phyloP scores from a whole-genome alignment of 2,329 filamentous ascomycete genomes.

The Falciphora oryzae region DNA sequence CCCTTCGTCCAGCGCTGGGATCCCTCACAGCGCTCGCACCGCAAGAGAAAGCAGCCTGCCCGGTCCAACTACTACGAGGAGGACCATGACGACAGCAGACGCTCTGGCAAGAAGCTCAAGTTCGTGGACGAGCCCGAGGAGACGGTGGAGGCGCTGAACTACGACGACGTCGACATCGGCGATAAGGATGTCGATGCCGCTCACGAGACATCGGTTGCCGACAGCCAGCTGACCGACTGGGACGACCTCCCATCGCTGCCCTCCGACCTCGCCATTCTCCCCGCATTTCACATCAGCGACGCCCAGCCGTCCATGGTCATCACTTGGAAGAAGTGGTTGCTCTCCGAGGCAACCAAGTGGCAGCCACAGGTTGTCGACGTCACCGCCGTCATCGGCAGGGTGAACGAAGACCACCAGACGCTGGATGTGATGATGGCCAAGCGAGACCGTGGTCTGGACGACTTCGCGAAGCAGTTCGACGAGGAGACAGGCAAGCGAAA shows the following conservation, averaged over 20 bases:
- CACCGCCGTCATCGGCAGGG: slow-evolving; percentile 59
- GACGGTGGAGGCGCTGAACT: slow-evolving; percentile 35
- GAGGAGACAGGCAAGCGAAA: slow-evolving; percentile 63
- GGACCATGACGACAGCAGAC: slow-evolving; percentile 21
- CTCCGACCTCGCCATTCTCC: slow-evolving; percentile 47
- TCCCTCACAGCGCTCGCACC: slow-evolving; percentile 51
- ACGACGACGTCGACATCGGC: slow-evolving; percentile 27
- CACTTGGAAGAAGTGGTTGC: slow-evolving; percentile 59
- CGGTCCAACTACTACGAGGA: slow-evolving; percentile 34
- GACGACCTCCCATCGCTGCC: slow-evolving; percentile 62
- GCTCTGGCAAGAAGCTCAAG: slow-evolving; percentile 32
- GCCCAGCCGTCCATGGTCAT: slow-evolving; percentile 57
- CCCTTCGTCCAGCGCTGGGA: slow-evolving; percentile 91
- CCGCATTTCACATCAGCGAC: slow-evolving; percentile 40
- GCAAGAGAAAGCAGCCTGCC: slow-evolving; percentile 42
- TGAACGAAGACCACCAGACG: slow-evolving; percentile 41
- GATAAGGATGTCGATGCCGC: slow-evolving; percentile 3
- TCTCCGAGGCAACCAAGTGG: slow-evolving; percentile 59
- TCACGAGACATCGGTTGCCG: slow-evolving; percentile 5
- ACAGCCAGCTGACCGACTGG: slow-evolving; percentile 41
- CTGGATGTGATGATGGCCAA: slow-evolving; percentile 62
- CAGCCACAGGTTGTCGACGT: slow-evolving; percentile 57
- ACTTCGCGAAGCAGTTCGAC: slow-evolving; percentile 56
- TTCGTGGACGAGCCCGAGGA: slow-evolving; percentile 28
- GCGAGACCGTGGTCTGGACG: slow-evolving; percentile 55